Evolutionary conservation across 805 yeast genomes (phyloP), one percentile per base, ranked within the genome.

Genomic region (Metschnikowia peoriensis): DNA sequence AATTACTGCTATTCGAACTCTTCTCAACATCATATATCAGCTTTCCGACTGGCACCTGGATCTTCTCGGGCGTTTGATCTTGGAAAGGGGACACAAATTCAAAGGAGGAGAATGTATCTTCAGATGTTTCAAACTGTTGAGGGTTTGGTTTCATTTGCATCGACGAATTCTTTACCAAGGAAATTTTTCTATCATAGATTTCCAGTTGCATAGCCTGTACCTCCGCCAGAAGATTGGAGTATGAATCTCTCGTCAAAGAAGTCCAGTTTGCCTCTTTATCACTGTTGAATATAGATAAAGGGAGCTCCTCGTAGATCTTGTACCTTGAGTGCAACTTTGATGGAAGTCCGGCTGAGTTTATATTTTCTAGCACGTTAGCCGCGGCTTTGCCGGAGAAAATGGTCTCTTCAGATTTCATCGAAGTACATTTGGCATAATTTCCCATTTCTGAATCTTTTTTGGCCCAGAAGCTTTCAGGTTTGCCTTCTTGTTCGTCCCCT

Each of bases 251-350:
- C 5, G 64, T 47, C 16, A 70, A 57, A 5, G 58, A 35, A 1
- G 55, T 51, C 69, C 69, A 66, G 46, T 66, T 66, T 7, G 60
- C 54, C 38, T 58, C 59, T 1, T 62, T 63, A 40, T 64, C 68
- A 14, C 42, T 48, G 41, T 55, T 55, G 49, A 62, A 56, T 14
- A 60, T 56, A 34, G 55, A 53, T 9, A 51, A 28, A 2, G 62
- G 62, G 12, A 57, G 48, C 16, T 47, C 42, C 15, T 59, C 57
- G 44, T 57, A 58, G 14, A 45, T 38, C 43, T 50, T 54, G 50
- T 58, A 59, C 38, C 37, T 56, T n/a, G 52, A 44, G 41, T 54
- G 51, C 12, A 49, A 40, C 10, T 46, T 40, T 1, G 61, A 47
- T 22, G 53, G 39, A 12, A 53, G 32, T 2, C 53, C 54, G 6